Conservation (phyloP, 352 stramenopile species). For the Albugo laibachii region DNA sequence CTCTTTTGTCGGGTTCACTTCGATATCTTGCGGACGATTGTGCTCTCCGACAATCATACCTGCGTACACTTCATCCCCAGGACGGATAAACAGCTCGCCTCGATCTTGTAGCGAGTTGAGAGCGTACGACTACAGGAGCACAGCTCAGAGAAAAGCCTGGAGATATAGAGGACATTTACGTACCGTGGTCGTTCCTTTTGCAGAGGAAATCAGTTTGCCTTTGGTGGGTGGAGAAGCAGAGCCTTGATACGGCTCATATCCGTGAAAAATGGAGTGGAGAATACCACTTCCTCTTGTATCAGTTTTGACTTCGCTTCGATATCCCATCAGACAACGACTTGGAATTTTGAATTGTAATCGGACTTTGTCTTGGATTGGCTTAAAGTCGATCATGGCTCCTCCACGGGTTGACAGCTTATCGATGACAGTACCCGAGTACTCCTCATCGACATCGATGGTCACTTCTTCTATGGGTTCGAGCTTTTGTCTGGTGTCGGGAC, state of each 20-base stretch:
- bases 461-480: slow-evolving; percentile 84
- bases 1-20: slow-evolving; percentile 95
- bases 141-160: neutral
- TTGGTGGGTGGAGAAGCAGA: slow-evolving; percentile 52
- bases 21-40: slow-evolving; percentile 87
- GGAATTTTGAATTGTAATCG: slow-evolving; percentile 94
- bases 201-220: slow-evolving; percentile 67
- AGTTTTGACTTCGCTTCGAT: slow-evolving; percentile 89
- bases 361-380: slow-evolving; percentile 83
- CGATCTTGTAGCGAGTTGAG: slow-evolving; percentile 84
- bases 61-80: slow-evolving; percentile 88
- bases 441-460: slow-evolving; percentile 90
- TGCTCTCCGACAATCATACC: slow-evolving; percentile 98
- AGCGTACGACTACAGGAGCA: slow-evolving; percentile 63
- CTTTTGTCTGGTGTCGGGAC: slow-evolving; percentile 70
- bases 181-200: slow-evolving; percentile 42
- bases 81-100: slow-evolving; percentile 91
- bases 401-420: slow-evolving; percentile 91
- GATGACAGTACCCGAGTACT: slow-evolving; percentile 93
- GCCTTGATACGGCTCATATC: slow-evolving; percentile 79
- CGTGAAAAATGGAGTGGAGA: slow-evolving; percentile 94
- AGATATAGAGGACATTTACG: slow-evolving; percentile 6
- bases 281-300: slow-evolving; percentile 90
- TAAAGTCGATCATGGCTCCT: slow-evolving; percentile 83
- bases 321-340: slow-evolving; percentile 90